These are phyloP conservation scores for Fremontodendron californicum DNA, from an alignment of 345 rosid genomes.

Conservation along the genomic window DNA sequence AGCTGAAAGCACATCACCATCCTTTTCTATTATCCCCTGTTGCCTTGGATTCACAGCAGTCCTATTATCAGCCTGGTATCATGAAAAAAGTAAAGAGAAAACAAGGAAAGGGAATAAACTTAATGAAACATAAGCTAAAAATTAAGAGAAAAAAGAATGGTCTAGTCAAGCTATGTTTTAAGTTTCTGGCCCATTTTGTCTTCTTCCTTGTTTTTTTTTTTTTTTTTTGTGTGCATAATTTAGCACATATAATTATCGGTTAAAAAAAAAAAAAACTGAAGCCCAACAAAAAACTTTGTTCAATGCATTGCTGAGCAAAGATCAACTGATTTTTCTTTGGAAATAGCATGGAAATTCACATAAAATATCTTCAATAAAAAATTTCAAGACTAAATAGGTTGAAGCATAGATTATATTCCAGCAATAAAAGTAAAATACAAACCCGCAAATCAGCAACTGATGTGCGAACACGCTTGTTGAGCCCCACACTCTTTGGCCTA, in stretches of 20 bases:
- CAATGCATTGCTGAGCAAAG: neutral
- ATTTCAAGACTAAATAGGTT: neutral
- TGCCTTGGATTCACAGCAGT: conserved; percentile 47
- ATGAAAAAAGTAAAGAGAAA: conserved; percentile 2
- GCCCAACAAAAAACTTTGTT: neutral
- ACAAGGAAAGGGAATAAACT: neutral
- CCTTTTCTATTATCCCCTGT: conserved; percentile 52
- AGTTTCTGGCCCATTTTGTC: neutral
- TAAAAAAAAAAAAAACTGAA: neutral
- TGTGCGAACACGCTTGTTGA: conserved; percentile 68
- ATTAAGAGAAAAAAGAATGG: neutral
- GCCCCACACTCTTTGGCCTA: conserved; percentile 65
- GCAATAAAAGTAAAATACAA: conserved; percentile 36
- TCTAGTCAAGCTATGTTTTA: neutral
- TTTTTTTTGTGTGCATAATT: neutral
- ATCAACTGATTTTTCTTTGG: neutral
- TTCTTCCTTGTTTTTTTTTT: neutral
- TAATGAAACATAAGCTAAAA: neutral
- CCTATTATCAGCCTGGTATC: conserved; percentile 54
- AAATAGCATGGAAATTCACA: neutral
- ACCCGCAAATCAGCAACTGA: conserved; percentile 74
- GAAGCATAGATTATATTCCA: conserved; percentile 6
- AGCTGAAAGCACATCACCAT: conserved; percentile 55
- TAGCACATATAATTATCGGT: neutral
- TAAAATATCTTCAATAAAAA: neutral